Evolutionary conservation across 352 stramenopile species (phyloP), one percentile per base, ranked within the genome.

Genomic region (Globisporangium yorkense): DNA sequence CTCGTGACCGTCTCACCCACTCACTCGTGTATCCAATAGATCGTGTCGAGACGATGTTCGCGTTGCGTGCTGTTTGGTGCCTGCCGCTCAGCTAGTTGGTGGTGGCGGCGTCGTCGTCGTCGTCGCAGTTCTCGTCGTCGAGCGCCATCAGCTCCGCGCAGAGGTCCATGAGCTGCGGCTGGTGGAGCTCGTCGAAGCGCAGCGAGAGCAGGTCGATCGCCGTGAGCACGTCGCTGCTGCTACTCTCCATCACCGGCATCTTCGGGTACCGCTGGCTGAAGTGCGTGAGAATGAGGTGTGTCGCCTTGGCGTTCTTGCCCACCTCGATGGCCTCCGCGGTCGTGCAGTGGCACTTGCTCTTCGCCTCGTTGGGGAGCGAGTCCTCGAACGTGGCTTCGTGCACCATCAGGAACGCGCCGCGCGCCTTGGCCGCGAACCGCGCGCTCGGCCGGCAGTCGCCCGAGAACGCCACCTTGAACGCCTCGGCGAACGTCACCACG

Each of bases 351-450:
- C 86, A 75, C 73, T 99, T 99, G 31, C 95, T 74, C 45, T 93
- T 83, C 18, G 97, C 97, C 63, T 99, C 95, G 29, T 87, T 70
- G 47, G 83, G 65, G 80, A 98, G 88, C 48, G 80, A 84, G 71
- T 99, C 89, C 55, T 98, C 96, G 68, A 99, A 99, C 1, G 97
- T 99, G 31, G 97, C 96, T 72, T 99, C 97, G 63, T 99, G 97
- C 56, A 99, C 96, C 13, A 99, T 75, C 37, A 99, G 54, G 80
- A 87, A 88, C 62, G 71, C 77, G 16, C 71, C 72, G n/a, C 65
- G 68, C 1, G 72, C 84, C 56, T 81, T 88, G 2, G 63, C 24
- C 2, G 79, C 82, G 16, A 91, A 65, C 18, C 69, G 52, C 5
- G 80, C 68, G 33, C 91, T 98, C 1, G 96, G 95, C 3, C 95